phyloP scores from a whole-genome alignment of 2,329 filamentous ascomycete species.

The Ploettnerulaceae sp. region DNA sequence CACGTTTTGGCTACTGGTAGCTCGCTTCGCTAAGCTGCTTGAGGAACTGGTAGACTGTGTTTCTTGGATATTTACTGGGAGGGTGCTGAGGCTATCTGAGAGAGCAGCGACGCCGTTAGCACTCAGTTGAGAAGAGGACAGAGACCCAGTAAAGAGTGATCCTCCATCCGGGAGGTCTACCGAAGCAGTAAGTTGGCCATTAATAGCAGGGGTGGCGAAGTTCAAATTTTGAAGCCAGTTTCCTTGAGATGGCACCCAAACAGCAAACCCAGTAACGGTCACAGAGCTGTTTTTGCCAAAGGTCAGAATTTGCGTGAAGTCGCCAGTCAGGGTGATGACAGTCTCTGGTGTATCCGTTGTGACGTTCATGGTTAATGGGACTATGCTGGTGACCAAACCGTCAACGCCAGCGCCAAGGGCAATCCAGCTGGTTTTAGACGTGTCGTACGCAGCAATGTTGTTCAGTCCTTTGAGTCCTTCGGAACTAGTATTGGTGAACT shows the following conservation, averaged over 20 bases:
- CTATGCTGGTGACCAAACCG: slow-evolving; percentile 68
- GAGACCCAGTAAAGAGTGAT: slow-evolving; percentile 75
- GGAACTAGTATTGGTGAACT: slow-evolving; percentile 70
- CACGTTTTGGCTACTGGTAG: slow-evolving; percentile 40
- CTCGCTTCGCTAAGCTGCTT: slow-evolving; percentile 43
- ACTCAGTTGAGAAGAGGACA: slow-evolving; percentile 69
- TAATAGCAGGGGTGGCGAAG: slow-evolving; percentile 58
- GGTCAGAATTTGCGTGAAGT: slow-evolving; percentile 67
- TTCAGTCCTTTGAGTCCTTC: slow-evolving; percentile 60
- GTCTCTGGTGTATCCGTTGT: slow-evolving; percentile 63
- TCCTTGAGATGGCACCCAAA: slow-evolving; percentile 81
- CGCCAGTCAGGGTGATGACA: slow-evolving; percentile 74
- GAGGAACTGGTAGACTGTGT: slow-evolving; percentile 34
- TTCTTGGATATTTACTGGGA: slow-evolving; percentile 53
- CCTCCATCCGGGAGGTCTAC: slow-evolving; percentile 56
- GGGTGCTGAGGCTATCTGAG: slow-evolving; percentile 44
- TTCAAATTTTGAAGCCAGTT: slow-evolving; percentile 86
- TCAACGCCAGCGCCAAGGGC: slow-evolving; percentile 82
- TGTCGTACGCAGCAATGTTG: slow-evolving; percentile 74
- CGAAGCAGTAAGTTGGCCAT: slow-evolving; percentile 67
- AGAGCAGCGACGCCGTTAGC: slow-evolving; percentile 70
- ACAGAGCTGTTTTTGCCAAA: slow-evolving; percentile 60
- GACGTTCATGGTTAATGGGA: slow-evolving; percentile 74
- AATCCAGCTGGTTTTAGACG: slow-evolving; percentile 63
- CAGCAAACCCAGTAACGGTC: slow-evolving; percentile 68